Percentiles rank a stretch among this genome's conserved stretches.
Conservation (phyloP, 768 basidiomycete genomes). For the Mycena albidolilacea region DNA sequence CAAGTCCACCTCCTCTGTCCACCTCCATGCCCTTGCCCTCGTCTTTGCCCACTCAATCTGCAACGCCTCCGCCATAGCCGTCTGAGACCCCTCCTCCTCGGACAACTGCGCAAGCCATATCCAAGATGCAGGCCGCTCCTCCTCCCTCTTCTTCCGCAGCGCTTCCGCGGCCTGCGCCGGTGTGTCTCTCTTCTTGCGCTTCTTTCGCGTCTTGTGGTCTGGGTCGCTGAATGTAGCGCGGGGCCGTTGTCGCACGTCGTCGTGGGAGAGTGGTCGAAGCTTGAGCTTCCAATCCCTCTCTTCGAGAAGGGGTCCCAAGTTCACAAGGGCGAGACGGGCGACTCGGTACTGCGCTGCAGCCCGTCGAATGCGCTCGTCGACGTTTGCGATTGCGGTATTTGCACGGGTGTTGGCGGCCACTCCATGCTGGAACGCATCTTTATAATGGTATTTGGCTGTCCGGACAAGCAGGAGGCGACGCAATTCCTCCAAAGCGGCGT, state of each 20-base stretch:
- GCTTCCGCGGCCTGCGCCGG: not conserved
- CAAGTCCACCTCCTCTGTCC: conserved; percentile 43
- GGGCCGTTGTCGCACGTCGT: conserved; percentile 41
- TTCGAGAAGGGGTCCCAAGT: not conserved
- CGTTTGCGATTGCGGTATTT: conserved; percentile 27
- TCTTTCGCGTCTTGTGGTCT: not conserved
- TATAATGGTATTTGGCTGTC: conserved; percentile 38
- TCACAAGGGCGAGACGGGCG: conserved; percentile 35
- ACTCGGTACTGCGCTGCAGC: conserved; percentile 37
- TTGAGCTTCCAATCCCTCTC: conserved; percentile 34
- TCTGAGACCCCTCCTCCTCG: not conserved
- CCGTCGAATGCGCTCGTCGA: conserved; percentile 39
- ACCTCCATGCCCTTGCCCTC: conserved; percentile 37
- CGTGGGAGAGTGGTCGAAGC: conserved; percentile 19
- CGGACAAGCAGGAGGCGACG: conserved; percentile 42
- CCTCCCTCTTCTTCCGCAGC: not conserved
- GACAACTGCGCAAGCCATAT: conserved; percentile 10
- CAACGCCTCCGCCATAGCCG: conserved; percentile 16
- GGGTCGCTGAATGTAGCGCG: conserved; percentile 16
- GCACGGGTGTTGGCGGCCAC: conserved; percentile 45
- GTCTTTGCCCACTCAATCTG: conserved; percentile 44
- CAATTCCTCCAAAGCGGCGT: conserved; percentile 43
- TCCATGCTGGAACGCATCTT: conserved; percentile 39
- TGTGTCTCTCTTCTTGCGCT: not conserved
- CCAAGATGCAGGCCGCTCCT: not conserved